Conservation (phyloP, 805 yeast species). For the Candida nitratophila region DNA sequence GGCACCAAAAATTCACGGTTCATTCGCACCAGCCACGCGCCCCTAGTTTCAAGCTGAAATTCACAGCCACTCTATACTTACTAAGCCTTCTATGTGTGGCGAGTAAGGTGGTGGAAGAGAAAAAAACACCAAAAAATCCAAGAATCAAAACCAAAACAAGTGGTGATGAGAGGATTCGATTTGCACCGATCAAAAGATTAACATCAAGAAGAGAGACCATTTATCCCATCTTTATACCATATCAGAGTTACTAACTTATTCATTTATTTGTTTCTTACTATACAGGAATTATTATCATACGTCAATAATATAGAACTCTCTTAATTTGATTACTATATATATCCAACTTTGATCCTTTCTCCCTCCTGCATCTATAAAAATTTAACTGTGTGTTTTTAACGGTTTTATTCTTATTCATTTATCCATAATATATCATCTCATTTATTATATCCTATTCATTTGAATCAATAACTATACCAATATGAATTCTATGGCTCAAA, state of each 20-base stretch:
- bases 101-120: background rate
- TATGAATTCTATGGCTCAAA: constrained; percentile 44
- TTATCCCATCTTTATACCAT: too few species aligned
- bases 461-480: background rate
- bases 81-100: background rate
- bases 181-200: too few species aligned
- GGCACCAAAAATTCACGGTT: too few species aligned
- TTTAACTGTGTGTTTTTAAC: background rate
- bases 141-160: background rate
- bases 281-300: too few species aligned
- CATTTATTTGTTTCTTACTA: too few species aligned
- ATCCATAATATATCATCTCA: background rate
- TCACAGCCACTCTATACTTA: background rate
- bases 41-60: background rate
- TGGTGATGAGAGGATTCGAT: background rate
- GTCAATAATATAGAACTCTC: too few species aligned
- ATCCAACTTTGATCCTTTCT: too few species aligned
- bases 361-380: too few species aligned
- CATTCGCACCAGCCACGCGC: background rate
- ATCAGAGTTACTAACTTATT: background rate
- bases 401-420: background rate
- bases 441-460: background rate
- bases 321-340: too few species aligned
- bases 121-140: background rate
- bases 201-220: too few species aligned